Evolutionary conservation across 768 basidiomycete genomes (phyloP), one percentile per base, ranked within the genome.

Genomic region (Kwoniella sp.): DNA sequence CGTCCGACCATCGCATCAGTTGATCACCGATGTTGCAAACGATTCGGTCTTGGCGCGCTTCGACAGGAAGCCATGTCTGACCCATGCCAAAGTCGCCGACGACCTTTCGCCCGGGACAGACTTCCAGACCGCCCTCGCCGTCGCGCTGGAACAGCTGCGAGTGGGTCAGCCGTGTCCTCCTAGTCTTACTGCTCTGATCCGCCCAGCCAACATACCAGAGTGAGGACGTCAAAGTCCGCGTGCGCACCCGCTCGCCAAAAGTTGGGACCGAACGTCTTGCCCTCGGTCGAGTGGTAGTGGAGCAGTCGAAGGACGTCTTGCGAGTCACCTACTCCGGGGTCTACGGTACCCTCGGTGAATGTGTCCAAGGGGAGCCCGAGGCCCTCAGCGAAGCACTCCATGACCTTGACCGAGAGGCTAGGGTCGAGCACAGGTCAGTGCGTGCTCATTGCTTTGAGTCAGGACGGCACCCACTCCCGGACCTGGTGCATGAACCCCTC

Each of bases 1-100:
- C 70, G 44, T 71, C 69, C 12, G 39, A 46, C 70, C 70, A 71
- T 25, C 59, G 31, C 51, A 57, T 60, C 27, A 61, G 51, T 32
- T 63, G 59, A 25, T 62, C 63, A 12, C 62, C 69, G 23, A 71
- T 69, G 42, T 71, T 70, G 42, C 65, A 65, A 22, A 71, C 65
- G 34, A 71, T 71, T 3, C 47, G 47, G 26, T 64, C 66, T 11
- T 26, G 40, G 22, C 58, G 22, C 9, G 60, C 54, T 25, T 62
- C 47, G 23, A 70, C 42, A 2, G 63, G 63, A 0, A 59, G 31
- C 69, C 69, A 70, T 15, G 26, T 44, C 34, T 60, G 48, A 17
- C 69, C 63, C 60, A 54, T 56, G 5, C 65, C 70, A 46, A 70
- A 71, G 33, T 62, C 59, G 28, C 69, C 69, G 27, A 56, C 53